phyloP scores from a whole-genome alignment of 495 filamentous ascomycete species.

The Annulohypoxylon stygium region DNA sequence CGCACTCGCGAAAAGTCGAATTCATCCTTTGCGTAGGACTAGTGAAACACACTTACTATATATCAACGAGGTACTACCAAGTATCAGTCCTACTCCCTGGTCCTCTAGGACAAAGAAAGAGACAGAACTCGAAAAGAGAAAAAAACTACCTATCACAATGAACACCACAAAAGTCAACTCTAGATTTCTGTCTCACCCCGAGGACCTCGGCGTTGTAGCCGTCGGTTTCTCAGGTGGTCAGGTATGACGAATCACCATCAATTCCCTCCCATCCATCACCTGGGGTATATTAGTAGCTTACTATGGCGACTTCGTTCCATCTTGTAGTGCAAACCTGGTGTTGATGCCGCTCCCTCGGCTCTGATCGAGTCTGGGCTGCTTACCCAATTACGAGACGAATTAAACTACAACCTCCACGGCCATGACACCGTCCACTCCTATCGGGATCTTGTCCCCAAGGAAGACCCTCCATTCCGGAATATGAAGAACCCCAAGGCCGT shows the following conservation, averaged over 20 bases:
- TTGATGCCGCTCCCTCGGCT: slow-evolving; percentile 91
- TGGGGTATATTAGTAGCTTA: slow-evolving; percentile 16
- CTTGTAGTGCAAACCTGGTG: slow-evolving; percentile 84
- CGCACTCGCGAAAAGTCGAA: not conserved
- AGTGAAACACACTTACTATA: not conserved
- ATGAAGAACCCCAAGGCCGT: slow-evolving; percentile 96
- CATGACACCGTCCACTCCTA: slow-evolving; percentile 89
- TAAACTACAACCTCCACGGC: slow-evolving; percentile 88
- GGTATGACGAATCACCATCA: slow-evolving; percentile 64
- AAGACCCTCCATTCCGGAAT: slow-evolving; percentile 81
- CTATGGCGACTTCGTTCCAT: slow-evolving; percentile 35
- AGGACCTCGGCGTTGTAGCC: slow-evolving; percentile 90
- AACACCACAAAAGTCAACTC: slow-evolving; percentile 79
- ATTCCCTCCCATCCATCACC: not conserved
- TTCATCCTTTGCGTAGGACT: not conserved
- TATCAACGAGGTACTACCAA: not conserved
- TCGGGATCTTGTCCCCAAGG: slow-evolving; percentile 76
- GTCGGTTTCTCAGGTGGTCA: slow-evolving; percentile 98
- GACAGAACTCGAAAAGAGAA: not conserved
- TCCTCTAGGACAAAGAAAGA: slow-evolving; percentile 3
- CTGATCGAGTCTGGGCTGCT: slow-evolving; percentile 92
- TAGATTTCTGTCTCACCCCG: slow-evolving; percentile 81
- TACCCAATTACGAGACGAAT: slow-evolving; percentile 82
- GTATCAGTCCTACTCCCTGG: not conserved
- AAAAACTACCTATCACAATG: slow-evolving; percentile 38